Percentiles rank a stretch among this genome's conserved stretches.
Conservation (phyloP, 805 yeast genomes). For the Ogataea allantospora region DNA sequence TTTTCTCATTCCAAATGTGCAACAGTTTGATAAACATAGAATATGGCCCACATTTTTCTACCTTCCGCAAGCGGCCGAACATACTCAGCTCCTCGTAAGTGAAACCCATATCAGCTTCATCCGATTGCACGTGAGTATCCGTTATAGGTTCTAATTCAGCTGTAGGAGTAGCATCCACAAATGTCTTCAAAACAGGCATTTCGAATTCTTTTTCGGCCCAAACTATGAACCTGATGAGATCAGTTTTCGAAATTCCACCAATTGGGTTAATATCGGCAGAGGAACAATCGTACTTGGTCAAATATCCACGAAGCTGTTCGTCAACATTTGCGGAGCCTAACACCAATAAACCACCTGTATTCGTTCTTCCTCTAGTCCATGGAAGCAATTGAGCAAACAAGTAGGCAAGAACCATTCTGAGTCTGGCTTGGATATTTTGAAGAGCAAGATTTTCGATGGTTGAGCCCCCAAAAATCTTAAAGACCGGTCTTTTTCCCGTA, state of each 20-base stretch:
- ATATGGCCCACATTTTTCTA: slow-evolving; percentile 94
- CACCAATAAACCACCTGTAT: slow-evolving; percentile 79
- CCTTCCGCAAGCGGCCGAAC: slow-evolving; percentile 88
- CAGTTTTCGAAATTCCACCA: slow-evolving; percentile 97
- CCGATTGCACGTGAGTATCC: slow-evolving; percentile 87
- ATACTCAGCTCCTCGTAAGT: slow-evolving; percentile 90
- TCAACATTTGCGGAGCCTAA: slow-evolving; percentile 97
- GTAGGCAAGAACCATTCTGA: slow-evolving; percentile 92
- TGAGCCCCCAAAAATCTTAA: slow-evolving; percentile 91
- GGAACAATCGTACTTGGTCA: slow-evolving; percentile 96
- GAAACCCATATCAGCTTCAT: slow-evolving; percentile 98
- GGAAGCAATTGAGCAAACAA: slow-evolving; percentile 92
- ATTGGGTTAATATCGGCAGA: slow-evolving; percentile 97
- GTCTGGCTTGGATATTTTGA: slow-evolving; percentile 94
- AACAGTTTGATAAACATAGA: slow-evolving; percentile 88
- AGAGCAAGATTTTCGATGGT: slow-evolving; percentile 88
- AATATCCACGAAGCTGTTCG: slow-evolving; percentile 91
- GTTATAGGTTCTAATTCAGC: slow-evolving; percentile 98
- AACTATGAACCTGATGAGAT: slow-evolving; percentile 77
- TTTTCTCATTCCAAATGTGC: slow-evolving; percentile 87
- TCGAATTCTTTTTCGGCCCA: slow-evolving; percentile 72
- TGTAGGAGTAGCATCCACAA: slow-evolving; percentile 91
- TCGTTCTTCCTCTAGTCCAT: slow-evolving; percentile 77
- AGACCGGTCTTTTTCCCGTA: slow-evolving; percentile 86
- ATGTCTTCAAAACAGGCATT: slow-evolving; percentile 73